A percentile compares a stretch with the other conserved stretches of the same genome.
Evolutionary conservation across 2,329 filamentous ascomycete genomes (phyloP).

Genomic region (Penicillium sp.): DNA sequence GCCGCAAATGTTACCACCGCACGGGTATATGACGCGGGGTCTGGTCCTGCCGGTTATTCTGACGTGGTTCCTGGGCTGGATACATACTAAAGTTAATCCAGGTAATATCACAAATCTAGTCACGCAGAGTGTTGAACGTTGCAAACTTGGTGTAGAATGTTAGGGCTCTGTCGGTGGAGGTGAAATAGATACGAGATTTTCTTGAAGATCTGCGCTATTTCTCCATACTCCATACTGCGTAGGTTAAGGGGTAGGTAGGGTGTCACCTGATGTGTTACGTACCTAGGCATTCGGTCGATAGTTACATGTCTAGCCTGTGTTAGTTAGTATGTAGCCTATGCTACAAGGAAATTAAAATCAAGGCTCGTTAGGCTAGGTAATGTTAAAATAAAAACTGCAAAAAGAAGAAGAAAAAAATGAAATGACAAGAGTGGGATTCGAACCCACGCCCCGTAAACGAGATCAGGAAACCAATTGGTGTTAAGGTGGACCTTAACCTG

Average conservation of each 20-base stretch:
- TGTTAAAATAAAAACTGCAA: too few species aligned
- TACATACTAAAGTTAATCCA: not conserved
- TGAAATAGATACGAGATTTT: not conserved
- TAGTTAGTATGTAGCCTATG: too few species aligned
- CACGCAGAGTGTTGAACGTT: constrained; percentile 1
- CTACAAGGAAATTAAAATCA: too few species aligned
- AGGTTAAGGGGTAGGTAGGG: too few species aligned
- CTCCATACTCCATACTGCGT: too few species aligned
- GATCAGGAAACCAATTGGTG: constrained; percentile 18
- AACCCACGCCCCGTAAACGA: constrained; percentile 20
- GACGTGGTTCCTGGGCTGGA: constrained; percentile 6
- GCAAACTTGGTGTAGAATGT: not conserved
- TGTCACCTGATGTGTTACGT: too few species aligned
- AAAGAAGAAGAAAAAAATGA: too few species aligned
- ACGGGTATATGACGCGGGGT: constrained; percentile 4
- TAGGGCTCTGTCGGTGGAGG: not conserved
- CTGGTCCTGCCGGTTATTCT: not conserved
- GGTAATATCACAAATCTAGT: not conserved
- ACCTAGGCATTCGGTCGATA: too few species aligned
- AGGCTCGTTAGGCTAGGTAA: too few species aligned
- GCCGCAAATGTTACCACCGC: not conserved
- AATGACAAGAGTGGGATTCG: constrained; percentile 22
- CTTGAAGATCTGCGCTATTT: not conserved
- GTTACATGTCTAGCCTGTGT: too few species aligned
- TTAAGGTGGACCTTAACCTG: constrained; percentile 31